Evolutionary conservation across 2,329 filamentous ascomycete species (phyloP).

Genomic region (Xylariaceae sp.): DNA sequence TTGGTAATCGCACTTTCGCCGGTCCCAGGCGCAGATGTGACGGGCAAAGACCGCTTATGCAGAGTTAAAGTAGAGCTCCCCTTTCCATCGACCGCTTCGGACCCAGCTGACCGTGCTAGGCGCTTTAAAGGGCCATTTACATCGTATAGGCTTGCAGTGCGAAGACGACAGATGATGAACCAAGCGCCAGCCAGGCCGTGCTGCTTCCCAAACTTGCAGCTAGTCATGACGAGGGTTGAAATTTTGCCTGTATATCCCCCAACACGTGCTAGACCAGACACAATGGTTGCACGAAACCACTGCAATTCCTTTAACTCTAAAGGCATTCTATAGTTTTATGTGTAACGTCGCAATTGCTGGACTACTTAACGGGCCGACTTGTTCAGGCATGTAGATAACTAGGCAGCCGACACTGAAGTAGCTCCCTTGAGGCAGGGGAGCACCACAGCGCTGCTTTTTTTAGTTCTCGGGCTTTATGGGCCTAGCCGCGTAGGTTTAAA

Average conservation of each 20-base stretch:
- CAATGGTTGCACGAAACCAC: no score
- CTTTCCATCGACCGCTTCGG: neutral
- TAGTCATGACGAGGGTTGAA: neutral
- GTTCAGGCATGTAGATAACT: slow-evolving; percentile 2
- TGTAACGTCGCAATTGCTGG: neutral
- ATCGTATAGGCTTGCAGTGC: neutral
- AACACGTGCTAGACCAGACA: no score
- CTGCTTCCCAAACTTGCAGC: neutral
- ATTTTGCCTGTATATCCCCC: no score
- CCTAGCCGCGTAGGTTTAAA: no score
- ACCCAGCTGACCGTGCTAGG: neutral
- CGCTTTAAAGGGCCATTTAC: neutral
- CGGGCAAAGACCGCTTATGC: neutral
- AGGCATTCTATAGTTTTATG: no score
- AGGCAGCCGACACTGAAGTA: slow-evolving; percentile 3
- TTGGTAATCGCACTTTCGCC: neutral
- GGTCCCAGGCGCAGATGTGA: neutral
- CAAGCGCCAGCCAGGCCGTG: neutral
- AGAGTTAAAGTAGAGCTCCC: neutral
- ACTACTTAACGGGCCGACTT: neutral
- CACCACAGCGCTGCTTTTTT: slow-evolving; percentile 18
- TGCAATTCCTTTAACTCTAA: no score
- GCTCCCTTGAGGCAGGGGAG: neutral
- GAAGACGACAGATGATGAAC: neutral
- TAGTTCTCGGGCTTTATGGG: slow-evolving; percentile 12